Evolutionary conservation across 306 rosid species (phyloP).

Genomic region (Geum urbanum): DNA sequence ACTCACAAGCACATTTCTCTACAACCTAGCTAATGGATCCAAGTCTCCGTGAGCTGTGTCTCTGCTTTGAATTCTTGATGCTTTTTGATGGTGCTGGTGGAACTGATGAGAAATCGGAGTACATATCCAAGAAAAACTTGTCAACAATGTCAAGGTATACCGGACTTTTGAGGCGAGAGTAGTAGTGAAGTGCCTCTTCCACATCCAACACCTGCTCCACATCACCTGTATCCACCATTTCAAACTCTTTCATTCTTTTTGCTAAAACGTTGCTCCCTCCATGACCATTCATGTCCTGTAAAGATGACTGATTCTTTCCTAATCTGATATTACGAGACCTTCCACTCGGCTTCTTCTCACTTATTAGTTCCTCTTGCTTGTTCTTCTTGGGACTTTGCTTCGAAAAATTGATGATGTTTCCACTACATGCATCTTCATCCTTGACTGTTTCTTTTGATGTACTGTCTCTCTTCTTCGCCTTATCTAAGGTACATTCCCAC

Average conservation of each 20-base stretch:
- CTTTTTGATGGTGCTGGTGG: constrained; percentile 39
- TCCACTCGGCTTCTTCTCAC: constrained; percentile 41
- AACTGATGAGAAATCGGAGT: constrained; percentile 49
- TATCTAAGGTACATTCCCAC: constrained; percentile 51
- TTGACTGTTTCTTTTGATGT: constrained; percentile 31
- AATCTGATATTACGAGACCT: constrained; percentile 27
- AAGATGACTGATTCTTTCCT: constrained; percentile 29
- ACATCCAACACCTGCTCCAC: constrained; percentile 77
- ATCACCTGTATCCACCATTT: constrained; percentile 66
- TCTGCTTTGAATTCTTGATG: constrained; percentile 42
- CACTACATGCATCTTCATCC: constrained; percentile 33
- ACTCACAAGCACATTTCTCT: constrained; percentile 31
- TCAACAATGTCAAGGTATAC: constrained; percentile 78
- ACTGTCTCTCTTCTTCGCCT: constrained; percentile 30
- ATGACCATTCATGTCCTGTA: constrained; percentile 28
- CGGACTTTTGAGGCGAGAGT: constrained; percentile 80
- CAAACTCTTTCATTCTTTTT: constrained; percentile 74
- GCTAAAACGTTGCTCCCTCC: constrained; percentile 36
- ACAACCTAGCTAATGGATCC: constrained; percentile 42
- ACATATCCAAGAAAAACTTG: constrained; percentile 70
- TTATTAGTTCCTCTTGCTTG: constrained; percentile 26
- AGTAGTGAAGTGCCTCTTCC: constrained; percentile 92
- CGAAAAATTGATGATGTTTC: constrained; percentile 25
- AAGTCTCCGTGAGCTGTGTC: constrained; percentile 22
- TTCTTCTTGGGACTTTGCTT: constrained; percentile 35